Percentiles rank a stretch among this genome's conserved stretches.
phyloP scores from a whole-genome alignment of 176 grass and related monocot species.

The Oryza australiensis region DNA sequence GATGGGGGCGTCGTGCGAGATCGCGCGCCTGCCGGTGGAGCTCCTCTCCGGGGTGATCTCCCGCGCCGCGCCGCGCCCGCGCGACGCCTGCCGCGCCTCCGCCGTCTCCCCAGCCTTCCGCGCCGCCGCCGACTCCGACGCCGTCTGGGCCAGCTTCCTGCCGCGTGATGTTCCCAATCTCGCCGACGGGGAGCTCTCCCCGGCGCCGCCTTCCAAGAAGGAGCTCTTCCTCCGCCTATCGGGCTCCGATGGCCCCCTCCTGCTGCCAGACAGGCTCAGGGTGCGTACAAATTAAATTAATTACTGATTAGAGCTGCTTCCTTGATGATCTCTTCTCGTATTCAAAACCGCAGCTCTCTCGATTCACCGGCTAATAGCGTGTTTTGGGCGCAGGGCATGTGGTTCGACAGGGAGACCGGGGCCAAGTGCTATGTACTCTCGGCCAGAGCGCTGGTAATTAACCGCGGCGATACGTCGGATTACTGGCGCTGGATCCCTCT shows the following conservation, averaged over 20 bases:
- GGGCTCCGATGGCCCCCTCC: neutral
- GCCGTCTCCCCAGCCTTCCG: conserved; percentile 47
- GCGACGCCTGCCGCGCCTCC: conserved; percentile 23
- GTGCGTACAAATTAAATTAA: neutral
- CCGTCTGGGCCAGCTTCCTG: conserved; percentile 55
- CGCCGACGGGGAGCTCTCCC: conserved; percentile 29
- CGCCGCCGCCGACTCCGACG: conserved; percentile 52
- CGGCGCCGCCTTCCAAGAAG: conserved; percentile 7
- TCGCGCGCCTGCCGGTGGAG: neutral
- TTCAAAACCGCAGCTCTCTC: no score
- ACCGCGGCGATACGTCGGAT: conserved; percentile 23
- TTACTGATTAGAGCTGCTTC: no score
- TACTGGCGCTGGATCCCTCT: conserved; percentile 63
- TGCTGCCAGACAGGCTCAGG: conserved; percentile 15
- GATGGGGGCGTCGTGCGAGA: neutral
- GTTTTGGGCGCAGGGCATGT: conserved; percentile 37
- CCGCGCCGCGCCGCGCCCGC: neutral
- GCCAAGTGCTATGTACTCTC: conserved; percentile 60
- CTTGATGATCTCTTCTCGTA: no score
- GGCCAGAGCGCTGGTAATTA: conserved; percentile 43
- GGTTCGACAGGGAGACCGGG: conserved; percentile 52
- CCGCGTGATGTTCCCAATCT: conserved; percentile 22
- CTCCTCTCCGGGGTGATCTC: neutral
- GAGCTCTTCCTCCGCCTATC: conserved; percentile 45
- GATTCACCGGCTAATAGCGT: neutral